phyloP scores from a whole-genome alignment of 2,329 filamentous ascomycete genomes.

The Teratosphaeria nubilosa region DNA sequence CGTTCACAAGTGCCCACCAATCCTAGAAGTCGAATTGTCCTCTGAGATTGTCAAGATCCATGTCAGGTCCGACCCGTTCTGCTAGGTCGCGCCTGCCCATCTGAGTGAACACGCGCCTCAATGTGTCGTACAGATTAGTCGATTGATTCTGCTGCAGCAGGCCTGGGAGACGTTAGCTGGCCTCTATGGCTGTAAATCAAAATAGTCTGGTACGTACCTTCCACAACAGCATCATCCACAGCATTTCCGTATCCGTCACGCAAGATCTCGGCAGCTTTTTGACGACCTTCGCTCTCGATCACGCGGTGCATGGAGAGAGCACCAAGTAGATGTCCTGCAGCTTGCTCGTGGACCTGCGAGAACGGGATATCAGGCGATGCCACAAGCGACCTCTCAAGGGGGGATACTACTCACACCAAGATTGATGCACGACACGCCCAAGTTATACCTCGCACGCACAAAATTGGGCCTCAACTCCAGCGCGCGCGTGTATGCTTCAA shows the following conservation, averaged over 20 bases:
- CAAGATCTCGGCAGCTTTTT: slow-evolving; percentile 74
- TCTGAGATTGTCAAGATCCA: slow-evolving; percentile 83
- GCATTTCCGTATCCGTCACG: slow-evolving; percentile 42
- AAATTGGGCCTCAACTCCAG: slow-evolving; percentile 89
- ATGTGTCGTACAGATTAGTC: slow-evolving; percentile 91
- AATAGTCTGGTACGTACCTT: slow-evolving; percentile 32
- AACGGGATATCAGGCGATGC: slow-evolving; percentile 36
- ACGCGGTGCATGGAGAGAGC: slow-evolving; percentile 93
- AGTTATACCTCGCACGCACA: slow-evolving; percentile 90
- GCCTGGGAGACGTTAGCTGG: slow-evolving; percentile 21
- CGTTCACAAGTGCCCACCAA: not conserved
- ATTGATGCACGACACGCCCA: slow-evolving; percentile 95
- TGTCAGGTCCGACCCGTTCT: slow-evolving; percentile 76
- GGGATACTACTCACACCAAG: slow-evolving; percentile 79
- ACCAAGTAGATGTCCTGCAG: slow-evolving; percentile 82
- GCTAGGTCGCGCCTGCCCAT: slow-evolving; percentile 85
- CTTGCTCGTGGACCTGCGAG: slow-evolving; percentile 58
- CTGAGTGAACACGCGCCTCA: slow-evolving; percentile 88
- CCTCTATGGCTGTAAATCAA: not conserved
- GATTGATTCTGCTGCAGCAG: slow-evolving; percentile 94
- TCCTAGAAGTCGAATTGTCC: slow-evolving; percentile 75
- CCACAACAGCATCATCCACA: slow-evolving; percentile 61
- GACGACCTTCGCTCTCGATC: slow-evolving; percentile 74
- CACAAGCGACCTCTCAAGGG: slow-evolving; percentile 59
- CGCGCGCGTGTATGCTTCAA: slow-evolving; percentile 90